Base-by-base conservation (phyloP, 2,329 filamentous ascomycete genomes). In the Huntiella decipiens region DNA sequence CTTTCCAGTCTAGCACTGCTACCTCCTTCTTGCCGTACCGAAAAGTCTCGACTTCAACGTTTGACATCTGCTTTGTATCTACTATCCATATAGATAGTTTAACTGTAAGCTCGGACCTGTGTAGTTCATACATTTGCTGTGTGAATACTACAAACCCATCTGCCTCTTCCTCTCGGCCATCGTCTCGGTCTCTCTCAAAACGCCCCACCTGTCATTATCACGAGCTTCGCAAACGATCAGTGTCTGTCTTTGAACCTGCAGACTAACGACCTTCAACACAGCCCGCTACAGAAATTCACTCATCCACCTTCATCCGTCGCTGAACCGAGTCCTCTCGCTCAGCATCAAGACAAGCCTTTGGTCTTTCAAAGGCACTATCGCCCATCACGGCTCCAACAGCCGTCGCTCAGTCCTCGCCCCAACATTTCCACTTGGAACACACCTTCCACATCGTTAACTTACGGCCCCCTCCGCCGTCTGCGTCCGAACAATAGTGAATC, bases 391-490 rank as follows among this genome's bases (percentile, higher is more conserved):
- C 74, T 77, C 65, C 63, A 58, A 60, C 58, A 66, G 73, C 74
- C 74, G 72, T 71, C 53, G 65, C 60, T 58, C 66, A 74, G 60
- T 66, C 76, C 60, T 73, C 70, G 67, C 71, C 77, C 63, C 73
- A 78, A 75, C 70, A 79, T 78, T 79, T 75, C 71, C 71, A 72
- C 65, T 65, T 74, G 61, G 67, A 70, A 61, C 70, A 74, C 63
- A 69, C 70, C 56, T 68, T 71, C 54, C 73, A 78, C 65, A 77
- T 76, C 64, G 73, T 77, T 70, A 77, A 77, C 72, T 67, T 65
- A 47, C 67, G 70, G 52, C 74, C 74, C 51, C 74, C 74, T 60
- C 22, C 22, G 74, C 63, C 61, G 64, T 59, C 65, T 34, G 5
- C 19, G 6, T 12, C 15, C 67, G 61, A 66, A 58, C 58, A 62